A percentile compares a stretch with the other conserved stretches of the same genome.
These are phyloP conservation scores for Rachicladosporium sp. DNA, from an alignment of 2,329 filamentous ascomycete genomes.

Conservation along the genomic window DNA sequence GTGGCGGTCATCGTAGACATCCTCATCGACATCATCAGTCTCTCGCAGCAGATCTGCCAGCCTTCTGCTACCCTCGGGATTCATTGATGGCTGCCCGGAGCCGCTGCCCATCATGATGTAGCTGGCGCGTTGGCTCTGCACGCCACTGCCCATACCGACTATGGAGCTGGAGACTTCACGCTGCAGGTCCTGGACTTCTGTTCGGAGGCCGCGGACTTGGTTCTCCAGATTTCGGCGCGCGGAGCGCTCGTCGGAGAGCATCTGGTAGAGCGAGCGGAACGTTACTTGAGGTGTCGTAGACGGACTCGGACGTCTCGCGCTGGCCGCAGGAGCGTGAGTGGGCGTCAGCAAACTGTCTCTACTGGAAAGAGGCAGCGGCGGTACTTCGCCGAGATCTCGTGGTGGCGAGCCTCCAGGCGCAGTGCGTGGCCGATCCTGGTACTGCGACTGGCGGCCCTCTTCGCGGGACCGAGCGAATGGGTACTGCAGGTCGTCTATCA, in stretches of 20 bases:
- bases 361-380: neutral
- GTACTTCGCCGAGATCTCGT: neutral
- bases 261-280: slow-evolving; percentile 25
- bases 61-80: slow-evolving; percentile 4
- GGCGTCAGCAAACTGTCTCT: neutral
- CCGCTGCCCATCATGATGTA: slow-evolving; percentile 10
- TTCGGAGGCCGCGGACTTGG: slow-evolving; percentile 17
- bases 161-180: slow-evolving; percentile 15
- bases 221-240: slow-evolving; percentile 23
- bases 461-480: slow-evolving; percentile 10
- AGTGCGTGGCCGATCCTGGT: slow-evolving; percentile 11
- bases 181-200: slow-evolving; percentile 20
- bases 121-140: slow-evolving; percentile 15
- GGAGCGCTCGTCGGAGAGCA: slow-evolving; percentile 26
- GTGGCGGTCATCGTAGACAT: slow-evolving; percentile 6
- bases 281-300: slow-evolving; percentile 10
- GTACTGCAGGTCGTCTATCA: slow-evolving; percentile 18
- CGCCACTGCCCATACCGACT: neutral
- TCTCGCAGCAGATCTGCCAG: slow-evolving; percentile 17
- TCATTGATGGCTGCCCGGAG: slow-evolving; percentile 1
- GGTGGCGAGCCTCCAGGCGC: slow-evolving; percentile 1
- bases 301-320: slow-evolving; percentile 1
- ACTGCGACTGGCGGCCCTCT: neutral
- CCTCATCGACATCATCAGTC: slow-evolving; percentile 10
- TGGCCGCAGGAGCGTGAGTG: neutral